phyloP scores from a whole-genome alignment of 495 filamentous ascomycete species.

The Ramalina intermedia region DNA sequence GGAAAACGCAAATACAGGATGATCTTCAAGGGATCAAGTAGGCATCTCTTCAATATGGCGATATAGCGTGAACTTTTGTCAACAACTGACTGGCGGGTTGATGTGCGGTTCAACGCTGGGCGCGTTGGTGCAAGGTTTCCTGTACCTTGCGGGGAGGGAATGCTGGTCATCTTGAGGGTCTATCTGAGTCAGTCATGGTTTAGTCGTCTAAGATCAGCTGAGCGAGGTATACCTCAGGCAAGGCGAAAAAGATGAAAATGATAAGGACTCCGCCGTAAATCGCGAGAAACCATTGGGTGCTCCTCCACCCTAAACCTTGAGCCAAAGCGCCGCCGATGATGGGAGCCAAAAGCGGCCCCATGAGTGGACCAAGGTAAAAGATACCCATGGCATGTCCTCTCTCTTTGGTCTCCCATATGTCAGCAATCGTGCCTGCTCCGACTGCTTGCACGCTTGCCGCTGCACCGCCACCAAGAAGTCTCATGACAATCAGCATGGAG shows the following conservation, averaged over 20 bases:
- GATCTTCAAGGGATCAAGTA: conserved; percentile 70
- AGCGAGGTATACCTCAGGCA: conserved; percentile 43
- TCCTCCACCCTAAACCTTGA: conserved; percentile 62
- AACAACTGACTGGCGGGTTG: conserved; percentile 48
- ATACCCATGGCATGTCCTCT: conserved; percentile 81
- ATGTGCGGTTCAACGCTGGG: conserved; percentile 37
- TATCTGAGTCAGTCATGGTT: not conserved
- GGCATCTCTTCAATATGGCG: conserved; percentile 42
- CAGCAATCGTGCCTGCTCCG: conserved; percentile 83
- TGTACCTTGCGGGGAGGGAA: conserved; percentile 3
- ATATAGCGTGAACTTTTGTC: conserved; percentile 37
- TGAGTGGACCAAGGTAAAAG: conserved; percentile 84
- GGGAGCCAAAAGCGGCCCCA: conserved; percentile 70
- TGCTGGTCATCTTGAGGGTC: conserved; percentile 18
- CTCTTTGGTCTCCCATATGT: conserved; percentile 74
- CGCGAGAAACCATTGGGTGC: conserved; percentile 75
- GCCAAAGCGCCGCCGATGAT: conserved; percentile 74
- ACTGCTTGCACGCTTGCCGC: conserved; percentile 79
- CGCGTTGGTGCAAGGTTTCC: conserved; percentile 12
- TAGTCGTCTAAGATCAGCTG: not conserved
- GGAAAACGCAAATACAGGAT: conserved; percentile 69
- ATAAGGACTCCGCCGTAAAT: conserved; percentile 58
- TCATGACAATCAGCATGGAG: conserved; percentile 73
- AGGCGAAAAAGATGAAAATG: conserved; percentile 45
- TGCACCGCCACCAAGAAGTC: conserved; percentile 67